These are phyloP conservation scores for Citrullus amarus DNA, from an alignment of 306 rosid species.

Conservation along the genomic window DNA sequence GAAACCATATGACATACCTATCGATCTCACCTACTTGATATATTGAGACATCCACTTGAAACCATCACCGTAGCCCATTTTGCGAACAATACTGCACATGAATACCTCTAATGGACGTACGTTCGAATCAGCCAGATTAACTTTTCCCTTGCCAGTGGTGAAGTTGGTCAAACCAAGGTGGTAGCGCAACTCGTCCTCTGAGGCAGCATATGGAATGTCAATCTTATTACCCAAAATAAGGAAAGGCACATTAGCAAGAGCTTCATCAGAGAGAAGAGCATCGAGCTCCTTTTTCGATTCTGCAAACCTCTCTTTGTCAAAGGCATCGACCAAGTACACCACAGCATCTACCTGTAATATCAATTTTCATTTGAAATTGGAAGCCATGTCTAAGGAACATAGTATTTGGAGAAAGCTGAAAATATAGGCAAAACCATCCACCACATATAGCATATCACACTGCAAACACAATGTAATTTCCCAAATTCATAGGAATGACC, in stretches of 20 bases:
- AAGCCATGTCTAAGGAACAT: too few relatives aligned
- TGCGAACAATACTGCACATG: conserved; percentile 36
- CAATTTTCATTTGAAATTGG: background rate
- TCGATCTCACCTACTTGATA: conserved; percentile 16
- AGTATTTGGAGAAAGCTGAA: background rate
- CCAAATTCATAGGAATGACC: background rate
- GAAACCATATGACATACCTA: background rate
- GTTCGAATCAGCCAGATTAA: conserved; percentile 19
- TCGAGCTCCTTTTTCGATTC: conserved; percentile 32
- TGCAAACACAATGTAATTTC: background rate
- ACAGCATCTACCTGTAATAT: conserved; percentile 29
- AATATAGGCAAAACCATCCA: background rate
- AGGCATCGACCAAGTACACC: conserved; percentile 32
- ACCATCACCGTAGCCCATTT: conserved; percentile 35
- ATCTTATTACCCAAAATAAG: conserved; percentile 32
- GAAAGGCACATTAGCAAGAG: conserved; percentile 25
- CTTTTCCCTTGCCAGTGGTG: conserved; percentile 31
- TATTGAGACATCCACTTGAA: conserved; percentile 34
- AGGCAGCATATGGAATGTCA: conserved; percentile 28
- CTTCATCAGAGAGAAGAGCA: conserved; percentile 32
- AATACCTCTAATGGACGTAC: conserved; percentile 33
- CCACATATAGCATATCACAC: background rate
- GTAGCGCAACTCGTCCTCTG: conserved; percentile 27
- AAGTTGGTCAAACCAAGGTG: conserved; percentile 29
- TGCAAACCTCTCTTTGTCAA: conserved; percentile 29